Conservation (phyloP, 768 basidiomycete genomes). For the Pisolithus sp. region DNA sequence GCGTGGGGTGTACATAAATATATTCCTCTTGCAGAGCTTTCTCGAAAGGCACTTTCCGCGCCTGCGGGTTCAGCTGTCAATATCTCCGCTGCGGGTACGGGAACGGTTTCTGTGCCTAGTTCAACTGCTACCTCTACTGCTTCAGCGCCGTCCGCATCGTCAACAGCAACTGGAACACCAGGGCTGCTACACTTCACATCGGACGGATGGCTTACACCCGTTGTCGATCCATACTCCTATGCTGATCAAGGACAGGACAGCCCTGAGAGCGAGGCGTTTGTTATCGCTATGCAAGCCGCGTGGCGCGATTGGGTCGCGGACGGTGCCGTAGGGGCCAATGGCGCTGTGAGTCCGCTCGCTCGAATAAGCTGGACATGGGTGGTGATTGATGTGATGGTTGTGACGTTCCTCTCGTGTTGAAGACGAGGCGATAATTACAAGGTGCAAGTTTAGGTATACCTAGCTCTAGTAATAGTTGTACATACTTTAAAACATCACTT, state of each 20-base stretch:
- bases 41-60: slow-evolving; percentile 35
- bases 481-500: too few relatives aligned
- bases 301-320: slow-evolving; percentile 66
- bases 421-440: not conserved
- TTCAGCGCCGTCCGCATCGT: slow-evolving; percentile 7
- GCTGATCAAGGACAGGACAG: slow-evolving; percentile 43
- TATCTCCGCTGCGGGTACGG: not conserved
- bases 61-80: slow-evolving; percentile 13
- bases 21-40: slow-evolving; percentile 53
- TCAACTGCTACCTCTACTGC: slow-evolving; percentile 5
- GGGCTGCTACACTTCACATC: slow-evolving; percentile 42
- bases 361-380: not conserved
- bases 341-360: slow-evolving; percentile 11
- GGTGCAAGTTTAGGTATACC: too few relatives aligned
- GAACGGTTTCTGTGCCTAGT: not conserved
- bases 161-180: slow-evolving; percentile 4
- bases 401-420: not conserved
- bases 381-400: not conserved
- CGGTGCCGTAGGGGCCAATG: slow-evolving; percentile 49
- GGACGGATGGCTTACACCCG: slow-evolving; percentile 65
- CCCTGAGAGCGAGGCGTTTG: slow-evolving; percentile 77
- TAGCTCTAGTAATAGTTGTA: too few relatives aligned
- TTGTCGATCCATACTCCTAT: slow-evolving; percentile 64
- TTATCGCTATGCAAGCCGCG: slow-evolving; percentile 66
- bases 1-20: slow-evolving; percentile 42